Evolutionary conservation across 352 stramenopile species (phyloP), one percentile per base, ranked within the genome.

Genomic region (Pythium pyrilobum): DNA sequence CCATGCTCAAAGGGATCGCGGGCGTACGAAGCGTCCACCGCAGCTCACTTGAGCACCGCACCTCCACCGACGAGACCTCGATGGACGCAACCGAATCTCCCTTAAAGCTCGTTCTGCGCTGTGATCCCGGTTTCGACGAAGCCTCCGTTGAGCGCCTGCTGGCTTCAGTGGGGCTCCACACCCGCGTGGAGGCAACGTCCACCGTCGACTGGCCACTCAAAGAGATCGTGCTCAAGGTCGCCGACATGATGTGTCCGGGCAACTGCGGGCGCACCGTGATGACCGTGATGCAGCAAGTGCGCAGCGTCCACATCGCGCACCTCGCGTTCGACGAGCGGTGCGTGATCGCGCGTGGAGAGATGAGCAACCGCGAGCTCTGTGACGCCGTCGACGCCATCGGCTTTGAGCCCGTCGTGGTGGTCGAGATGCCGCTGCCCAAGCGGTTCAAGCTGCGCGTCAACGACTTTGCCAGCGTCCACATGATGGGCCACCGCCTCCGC

Each of bases 181-280:
- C 72, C 12, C 34, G 55, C 33, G 39, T 88, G 7, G 40, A 83
- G 13, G 66, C 80, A 27, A 56, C 71, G n/a, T 62, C 52, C 8
- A 54, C 63, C 20, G 64, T 70, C 31, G 23, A 42, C 10, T 90
- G 80, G 80, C 60, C 66, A 12, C 59, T 55, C 31, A 86, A 87
- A 57, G 73, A 90, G 59, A 63, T 90, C 31, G 74, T 87, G 24
- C 46, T 93, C 11, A 57, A 62, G 18, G 73, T 93, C 11, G 60
- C 71, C 24, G 83, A 84, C 20, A 93, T 93, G 77, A 93, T 93
- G 81, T 93, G 83, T 47, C 67, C 77, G 15, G 69, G 66, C 32
- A 91, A 89, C 40, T 93, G 83, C 41, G 83, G 83, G 13, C 70
- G 63, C n/a, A 82, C 81, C 3, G 77, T 93, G 20, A 56, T 92